Conservation (phyloP, 192 early-diverging fungal species). For the Phycomyces blakesleeanus region DNA sequence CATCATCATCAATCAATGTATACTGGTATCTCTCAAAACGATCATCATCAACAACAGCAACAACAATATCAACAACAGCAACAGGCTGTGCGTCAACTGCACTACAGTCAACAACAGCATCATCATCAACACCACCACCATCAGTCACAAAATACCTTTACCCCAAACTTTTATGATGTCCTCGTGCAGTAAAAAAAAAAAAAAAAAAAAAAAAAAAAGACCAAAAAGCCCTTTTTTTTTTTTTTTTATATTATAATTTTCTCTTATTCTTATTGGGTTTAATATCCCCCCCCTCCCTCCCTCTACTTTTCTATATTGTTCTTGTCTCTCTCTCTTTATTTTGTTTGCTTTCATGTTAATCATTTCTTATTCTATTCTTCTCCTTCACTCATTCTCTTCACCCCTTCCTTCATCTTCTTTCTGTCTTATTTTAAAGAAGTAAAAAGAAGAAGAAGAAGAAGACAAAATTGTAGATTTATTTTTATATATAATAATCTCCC, state of each 20-base stretch:
- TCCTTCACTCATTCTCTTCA: too few species aligned
- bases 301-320: neutral
- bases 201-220: too few species aligned
- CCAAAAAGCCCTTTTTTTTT: too few species aligned
- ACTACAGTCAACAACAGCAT: neutral
- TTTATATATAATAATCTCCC: neutral
- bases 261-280: slow-evolving; percentile 2
- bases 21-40: too few species aligned
- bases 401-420: neutral
- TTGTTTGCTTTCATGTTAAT: neutral
- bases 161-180: slow-evolving; percentile 11
- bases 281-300: neutral
- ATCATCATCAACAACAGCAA: neutral
- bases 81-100: neutral
- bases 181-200: slow-evolving; percentile 12
- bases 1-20: neutral
- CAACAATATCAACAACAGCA: slow-evolving; percentile 2
- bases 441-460: too few species aligned
- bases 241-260: slow-evolving; percentile 7
- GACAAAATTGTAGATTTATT: neutral
- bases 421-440: neutral
- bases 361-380: neutral
- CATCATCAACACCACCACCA: slow-evolving; percentile 6
- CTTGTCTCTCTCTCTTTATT: slow-evolving; percentile 3
- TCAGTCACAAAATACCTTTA: neutral